Evolutionary conservation across 2,329 filamentous ascomycete genomes (phyloP).

Genomic region (Fusarium pseudograminearum): DNA sequence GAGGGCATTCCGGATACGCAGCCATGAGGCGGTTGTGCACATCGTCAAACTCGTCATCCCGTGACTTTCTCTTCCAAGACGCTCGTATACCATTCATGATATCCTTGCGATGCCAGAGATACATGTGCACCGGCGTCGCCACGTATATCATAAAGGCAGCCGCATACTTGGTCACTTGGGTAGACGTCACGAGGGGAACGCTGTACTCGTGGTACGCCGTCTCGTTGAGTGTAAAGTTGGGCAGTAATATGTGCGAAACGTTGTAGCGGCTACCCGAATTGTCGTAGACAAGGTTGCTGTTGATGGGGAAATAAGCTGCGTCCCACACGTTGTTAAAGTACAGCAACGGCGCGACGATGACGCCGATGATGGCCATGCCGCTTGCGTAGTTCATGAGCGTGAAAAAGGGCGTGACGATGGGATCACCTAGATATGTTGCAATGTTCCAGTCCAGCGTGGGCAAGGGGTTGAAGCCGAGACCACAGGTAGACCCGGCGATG

Average conservation of each 20-base stretch:
- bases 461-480: slow-evolving; percentile 54
- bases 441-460: slow-evolving; percentile 58
- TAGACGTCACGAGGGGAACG: slow-evolving; percentile 64
- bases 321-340: slow-evolving; percentile 62
- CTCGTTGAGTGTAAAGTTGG: slow-evolving; percentile 62
- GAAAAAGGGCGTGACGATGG: slow-evolving; percentile 50
- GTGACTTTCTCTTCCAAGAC: slow-evolving; percentile 42
- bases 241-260: slow-evolving; percentile 63
- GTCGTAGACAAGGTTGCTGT: slow-evolving; percentile 66
- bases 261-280: slow-evolving; percentile 66
- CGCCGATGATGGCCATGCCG: slow-evolving; percentile 62
- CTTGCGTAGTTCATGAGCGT: slow-evolving; percentile 47
- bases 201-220: slow-evolving; percentile 63
- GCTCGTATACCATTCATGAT: slow-evolving; percentile 46
- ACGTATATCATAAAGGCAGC: slow-evolving; percentile 49
- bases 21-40: slow-evolving; percentile 52
- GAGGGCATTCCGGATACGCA: slow-evolving; percentile 58
- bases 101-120: slow-evolving; percentile 50
- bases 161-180: slow-evolving; percentile 55
- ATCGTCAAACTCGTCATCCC: slow-evolving; percentile 55
- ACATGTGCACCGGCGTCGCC: slow-evolving; percentile 48
- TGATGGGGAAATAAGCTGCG: slow-evolving; percentile 67
- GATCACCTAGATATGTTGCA: slow-evolving; percentile 47
- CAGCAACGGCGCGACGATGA: slow-evolving; percentile 62
- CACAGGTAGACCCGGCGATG: slow-evolving; percentile 53